Conservation (phyloP, 148 eudicot species). For the Pouteria glomerata region DNA sequence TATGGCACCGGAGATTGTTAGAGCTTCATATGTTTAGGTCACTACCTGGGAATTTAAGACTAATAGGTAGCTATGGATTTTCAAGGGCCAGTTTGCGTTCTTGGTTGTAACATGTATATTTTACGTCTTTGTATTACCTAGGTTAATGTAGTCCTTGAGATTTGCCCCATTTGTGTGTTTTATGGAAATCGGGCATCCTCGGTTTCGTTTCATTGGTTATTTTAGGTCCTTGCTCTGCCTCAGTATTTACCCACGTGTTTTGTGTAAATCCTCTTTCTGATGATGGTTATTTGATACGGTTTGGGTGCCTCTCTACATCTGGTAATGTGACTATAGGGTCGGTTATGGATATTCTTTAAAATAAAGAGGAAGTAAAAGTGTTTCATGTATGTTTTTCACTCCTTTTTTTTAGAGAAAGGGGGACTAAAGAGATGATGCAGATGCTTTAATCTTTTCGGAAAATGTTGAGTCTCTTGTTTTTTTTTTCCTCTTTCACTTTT, state of each 20-base stretch:
- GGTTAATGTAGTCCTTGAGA: background rate
- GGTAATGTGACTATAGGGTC: no score
- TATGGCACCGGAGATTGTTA: slow-evolving; percentile 18
- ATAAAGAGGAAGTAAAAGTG: no score
- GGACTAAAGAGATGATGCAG: no score
- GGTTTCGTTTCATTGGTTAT: slow-evolving; percentile 5
- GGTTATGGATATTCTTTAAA: no score
- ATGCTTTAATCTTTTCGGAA: no score
- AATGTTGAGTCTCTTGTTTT: no score
- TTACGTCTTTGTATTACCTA: background rate
- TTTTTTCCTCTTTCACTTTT: no score
- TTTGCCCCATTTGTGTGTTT: background rate
- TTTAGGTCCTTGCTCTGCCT: background rate
- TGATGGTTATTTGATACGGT: background rate
- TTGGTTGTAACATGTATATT: background rate
- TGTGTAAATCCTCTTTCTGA: background rate
- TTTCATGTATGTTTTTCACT: no score
- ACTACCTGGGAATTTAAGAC: background rate
- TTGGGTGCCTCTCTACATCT: background rate
- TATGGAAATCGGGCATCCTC: background rate
- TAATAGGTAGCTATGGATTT: background rate
- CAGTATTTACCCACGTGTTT: background rate
- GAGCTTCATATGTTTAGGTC: background rate
- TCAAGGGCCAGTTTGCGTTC: background rate
- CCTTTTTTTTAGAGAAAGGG: no score